Percentiles rank a stretch among this genome's conserved stretches.
phyloP scores from a whole-genome alignment of 352 stramenopile genomes.

The Phytopythium litorale region DNA sequence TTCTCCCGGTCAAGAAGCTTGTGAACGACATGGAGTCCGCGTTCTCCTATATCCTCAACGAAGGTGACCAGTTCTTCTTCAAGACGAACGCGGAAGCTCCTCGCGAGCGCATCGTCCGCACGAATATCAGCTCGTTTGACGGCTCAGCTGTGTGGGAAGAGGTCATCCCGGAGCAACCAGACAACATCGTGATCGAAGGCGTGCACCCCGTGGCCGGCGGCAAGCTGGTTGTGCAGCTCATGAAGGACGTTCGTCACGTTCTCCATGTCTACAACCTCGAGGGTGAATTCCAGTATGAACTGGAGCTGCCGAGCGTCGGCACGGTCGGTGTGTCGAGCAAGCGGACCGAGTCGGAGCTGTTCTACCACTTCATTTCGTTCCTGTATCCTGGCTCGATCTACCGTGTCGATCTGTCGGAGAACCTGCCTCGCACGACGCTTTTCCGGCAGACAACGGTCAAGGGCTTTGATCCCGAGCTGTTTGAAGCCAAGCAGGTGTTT shows the following conservation, averaged over 20 bases:
- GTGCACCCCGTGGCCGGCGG: slow-evolving; percentile 64
- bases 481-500: slow-evolving; percentile 82
- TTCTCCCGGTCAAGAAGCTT: slow-evolving; percentile 64
- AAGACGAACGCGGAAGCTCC: slow-evolving; percentile 80
- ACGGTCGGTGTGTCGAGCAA: slow-evolving; percentile 69
- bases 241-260: slow-evolving; percentile 81
- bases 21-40: slow-evolving; percentile 84
- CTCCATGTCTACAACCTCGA: slow-evolving; percentile 78
- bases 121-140: slow-evolving; percentile 26
- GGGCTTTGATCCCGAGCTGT: slow-evolving; percentile 74
- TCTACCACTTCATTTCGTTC: slow-evolving; percentile 89
- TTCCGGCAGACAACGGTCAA: slow-evolving; percentile 84
- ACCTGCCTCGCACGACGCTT: slow-evolving; percentile 29
- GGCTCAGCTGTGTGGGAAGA: slow-evolving; percentile 55
- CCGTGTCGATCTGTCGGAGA: slow-evolving; percentile 49
- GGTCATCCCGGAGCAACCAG: slow-evolving; percentile 77
- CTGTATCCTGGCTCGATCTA: slow-evolving; percentile 79
- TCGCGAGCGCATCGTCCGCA: slow-evolving; percentile 70
- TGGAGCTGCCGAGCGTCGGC: slow-evolving; percentile 59
- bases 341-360: slow-evolving; percentile 75
- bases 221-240: slow-evolving; percentile 68
- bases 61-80: slow-evolving; percentile 87
- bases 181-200: slow-evolving; percentile 68
- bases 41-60: slow-evolving; percentile 87
- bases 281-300: slow-evolving; percentile 71